phyloP scores from a whole-genome alignment of 352 stramenopile species.

The Globisporangium middletonii region DNA sequence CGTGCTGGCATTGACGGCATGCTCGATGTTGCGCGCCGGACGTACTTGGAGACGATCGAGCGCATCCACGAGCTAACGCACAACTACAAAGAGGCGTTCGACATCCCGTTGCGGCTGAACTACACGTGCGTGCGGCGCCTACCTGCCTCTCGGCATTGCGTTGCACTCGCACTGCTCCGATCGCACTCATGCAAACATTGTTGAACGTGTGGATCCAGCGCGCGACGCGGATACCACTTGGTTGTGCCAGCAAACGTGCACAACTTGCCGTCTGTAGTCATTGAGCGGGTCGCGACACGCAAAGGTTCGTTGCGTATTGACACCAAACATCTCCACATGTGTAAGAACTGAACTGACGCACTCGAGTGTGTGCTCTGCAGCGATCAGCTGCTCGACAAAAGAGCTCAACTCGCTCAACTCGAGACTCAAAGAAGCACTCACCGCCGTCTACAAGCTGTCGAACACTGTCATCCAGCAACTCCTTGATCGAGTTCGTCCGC shows the following conservation, averaged over 20 bases:
- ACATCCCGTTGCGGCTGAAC: slow-evolving; percentile 58
- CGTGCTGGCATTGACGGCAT: slow-evolving; percentile 78
- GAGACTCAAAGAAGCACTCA: slow-evolving; percentile 74
- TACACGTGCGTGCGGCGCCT: slow-evolving; percentile 44
- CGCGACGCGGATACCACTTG: slow-evolving; percentile 68
- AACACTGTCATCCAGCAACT: slow-evolving; percentile 82
- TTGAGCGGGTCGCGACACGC: slow-evolving; percentile 58
- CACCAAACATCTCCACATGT: not conserved
- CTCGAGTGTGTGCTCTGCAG: slow-evolving; percentile 25
- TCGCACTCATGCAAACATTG: not conserved
- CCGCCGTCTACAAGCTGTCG: slow-evolving; percentile 85
- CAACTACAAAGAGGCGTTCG: slow-evolving; percentile 65
- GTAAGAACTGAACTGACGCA: not conserved
- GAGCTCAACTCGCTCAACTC: slow-evolving; percentile 81
- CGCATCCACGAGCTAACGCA: slow-evolving; percentile 75
- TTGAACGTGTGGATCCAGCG: slow-evolving; percentile 19
- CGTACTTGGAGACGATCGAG: slow-evolving; percentile 80
- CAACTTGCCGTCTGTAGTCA: slow-evolving; percentile 51
- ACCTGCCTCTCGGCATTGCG: not conserved
- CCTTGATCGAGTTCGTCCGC: slow-evolving; percentile 70
- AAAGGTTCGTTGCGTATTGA: slow-evolving; percentile 30
- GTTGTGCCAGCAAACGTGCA: slow-evolving; percentile 43
- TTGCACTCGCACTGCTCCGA: slow-evolving; percentile 1
- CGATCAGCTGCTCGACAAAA: slow-evolving; percentile 84
- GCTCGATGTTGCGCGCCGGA: slow-evolving; percentile 75